Percentiles rank a stretch among this genome's conserved stretches.
Evolutionary conservation across 805 yeast genomes (phyloP).

Genomic region (Starmerella geochares): DNA sequence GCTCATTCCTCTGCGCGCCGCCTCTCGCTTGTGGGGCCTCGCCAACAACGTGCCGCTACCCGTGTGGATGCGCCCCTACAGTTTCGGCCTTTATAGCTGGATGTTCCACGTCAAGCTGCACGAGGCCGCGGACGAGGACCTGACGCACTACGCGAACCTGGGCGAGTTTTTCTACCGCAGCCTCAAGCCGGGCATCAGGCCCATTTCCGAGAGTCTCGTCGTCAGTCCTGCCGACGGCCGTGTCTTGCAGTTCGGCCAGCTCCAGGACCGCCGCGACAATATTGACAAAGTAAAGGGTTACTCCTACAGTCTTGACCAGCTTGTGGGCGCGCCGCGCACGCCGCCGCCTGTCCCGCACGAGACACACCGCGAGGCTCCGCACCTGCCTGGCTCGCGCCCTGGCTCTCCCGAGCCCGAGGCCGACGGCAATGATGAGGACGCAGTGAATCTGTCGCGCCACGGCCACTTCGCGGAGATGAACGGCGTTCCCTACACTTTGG

Average conservation of each 20-base stretch:
- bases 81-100: constrained; percentile 65
- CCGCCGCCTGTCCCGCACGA: constrained; percentile 15
- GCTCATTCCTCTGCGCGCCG: constrained; percentile 79
- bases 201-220: constrained; percentile 54
- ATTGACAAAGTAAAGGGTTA: constrained; percentile 96
- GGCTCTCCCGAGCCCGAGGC: constrained; percentile 4
- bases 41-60: constrained; percentile 78
- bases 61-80: constrained; percentile 73
- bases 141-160: constrained; percentile 63
- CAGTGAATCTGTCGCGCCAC: constrained; percentile 41
- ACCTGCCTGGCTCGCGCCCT: constrained; percentile 1
- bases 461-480: constrained; percentile 68
- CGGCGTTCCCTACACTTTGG: constrained; percentile 61
- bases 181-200: constrained; percentile 67
- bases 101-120: constrained; percentile 80
- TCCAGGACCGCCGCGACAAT: constrained; percentile 51
- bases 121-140: constrained; percentile 78
- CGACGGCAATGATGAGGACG: constrained; percentile 11
- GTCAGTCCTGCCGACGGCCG: constrained; percentile 93
- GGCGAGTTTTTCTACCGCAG: constrained; percentile 86
- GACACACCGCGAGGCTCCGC: constrained; percentile 6
- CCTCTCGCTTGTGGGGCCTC: constrained; percentile 91
- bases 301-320: constrained; percentile 80
- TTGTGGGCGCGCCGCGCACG: constrained; percentile 47
- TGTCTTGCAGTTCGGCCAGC: constrained; percentile 71